Base-by-base conservation (phyloP, 129 eudicot genomes). In the Sambucus nigra region DNA sequence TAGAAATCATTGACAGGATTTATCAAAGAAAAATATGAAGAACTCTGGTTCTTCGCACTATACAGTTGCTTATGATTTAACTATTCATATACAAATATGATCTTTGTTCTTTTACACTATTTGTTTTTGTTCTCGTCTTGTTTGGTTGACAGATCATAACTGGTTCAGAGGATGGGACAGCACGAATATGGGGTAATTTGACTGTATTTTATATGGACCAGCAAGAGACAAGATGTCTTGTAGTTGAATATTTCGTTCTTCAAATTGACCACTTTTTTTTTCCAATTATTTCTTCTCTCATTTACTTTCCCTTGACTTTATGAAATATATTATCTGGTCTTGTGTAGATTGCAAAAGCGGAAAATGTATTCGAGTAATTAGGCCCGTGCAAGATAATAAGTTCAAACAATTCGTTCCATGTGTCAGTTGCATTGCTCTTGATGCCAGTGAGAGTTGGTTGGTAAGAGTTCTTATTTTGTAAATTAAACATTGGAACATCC, bases 371-470 rank as follows among this genome's bases (percentile, higher is more conserved):
- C 70, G 62, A 46, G 76, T 86, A 16, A 74, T 92, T 39, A 58
- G 73, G 54, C 80, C 88, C 7, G 69, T 55, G 47, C 76, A 70
- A 61, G 80, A 76, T 41, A 65, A 58, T 56, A 74, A 70, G 64
- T 64, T 50, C 21, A 75, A 75, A 40, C 73, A 64, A 19, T 65
- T 73, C 22, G 61, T 20, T 64, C 65, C 95, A 5, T 73, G 67
- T 47, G 67, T 92, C 50, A 75, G 95, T 60, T 83, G 99, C 67
- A 77, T 92, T 77, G 83, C 94, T 53, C 95, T 86, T 67, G 99
- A 92, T 80, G 74, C 84, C 42, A 92, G 81, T 75, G 99, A 82
- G 72, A 92, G 91, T 71, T 92, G 99, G 99, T 70, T 92, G 99
- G 98, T 91, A 85, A 73, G 95, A 51, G 42, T 35, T 35, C n/a